Percentiles rank a stretch among this genome's conserved stretches.
Evolutionary conservation across 1,139 yeast genomes (phyloP).

Genomic region (Protomyces gravidus): DNA sequence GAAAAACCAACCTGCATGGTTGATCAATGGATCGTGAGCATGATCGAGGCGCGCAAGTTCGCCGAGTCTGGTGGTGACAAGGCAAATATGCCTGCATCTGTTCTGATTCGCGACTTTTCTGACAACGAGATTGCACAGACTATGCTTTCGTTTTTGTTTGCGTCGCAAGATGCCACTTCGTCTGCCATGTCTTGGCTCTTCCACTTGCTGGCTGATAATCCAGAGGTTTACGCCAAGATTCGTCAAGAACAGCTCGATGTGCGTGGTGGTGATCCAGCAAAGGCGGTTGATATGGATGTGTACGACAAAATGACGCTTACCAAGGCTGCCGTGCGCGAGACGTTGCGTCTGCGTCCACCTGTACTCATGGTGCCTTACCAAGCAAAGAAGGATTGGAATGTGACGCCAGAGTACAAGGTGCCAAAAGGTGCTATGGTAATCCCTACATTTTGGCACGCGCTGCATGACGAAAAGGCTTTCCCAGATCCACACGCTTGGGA

Average conservation of each 20-base stretch:
- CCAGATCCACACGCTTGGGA: slow-evolving; percentile 88
- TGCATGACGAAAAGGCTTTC: slow-evolving; percentile 95
- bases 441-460: slow-evolving; percentile 89
- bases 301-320: slow-evolving; percentile 86
- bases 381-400: slow-evolving; percentile 78
- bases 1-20: slow-evolving; percentile 80
- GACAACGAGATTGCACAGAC: slow-evolving; percentile 93
- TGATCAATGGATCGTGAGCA: slow-evolving; percentile 89
- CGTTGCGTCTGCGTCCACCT: slow-evolving; percentile 93
- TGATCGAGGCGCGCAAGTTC: slow-evolving; percentile 68
- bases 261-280: slow-evolving; percentile 67
- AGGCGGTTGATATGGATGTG: slow-evolving; percentile 61
- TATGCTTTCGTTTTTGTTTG: slow-evolving; percentile 90
- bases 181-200: slow-evolving; percentile 98
- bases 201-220: slow-evolving; percentile 92
- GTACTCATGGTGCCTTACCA: slow-evolving; percentile 97
- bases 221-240: slow-evolving; percentile 75
- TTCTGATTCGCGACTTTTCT: slow-evolving; percentile 73
- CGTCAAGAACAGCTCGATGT: slow-evolving; percentile 87
- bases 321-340: slow-evolving; percentile 81
- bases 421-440: slow-evolving; percentile 97
- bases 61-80: slow-evolving; percentile 43
- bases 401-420: slow-evolving; percentile 74
- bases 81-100: slow-evolving; percentile 46
- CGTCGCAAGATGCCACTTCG: slow-evolving; percentile 96